Percentiles rank a stretch among this genome's conserved stretches.
Evolutionary conservation across 257 asterid genomes (phyloP).

Genomic region (Cruciata laevipes): DNA sequence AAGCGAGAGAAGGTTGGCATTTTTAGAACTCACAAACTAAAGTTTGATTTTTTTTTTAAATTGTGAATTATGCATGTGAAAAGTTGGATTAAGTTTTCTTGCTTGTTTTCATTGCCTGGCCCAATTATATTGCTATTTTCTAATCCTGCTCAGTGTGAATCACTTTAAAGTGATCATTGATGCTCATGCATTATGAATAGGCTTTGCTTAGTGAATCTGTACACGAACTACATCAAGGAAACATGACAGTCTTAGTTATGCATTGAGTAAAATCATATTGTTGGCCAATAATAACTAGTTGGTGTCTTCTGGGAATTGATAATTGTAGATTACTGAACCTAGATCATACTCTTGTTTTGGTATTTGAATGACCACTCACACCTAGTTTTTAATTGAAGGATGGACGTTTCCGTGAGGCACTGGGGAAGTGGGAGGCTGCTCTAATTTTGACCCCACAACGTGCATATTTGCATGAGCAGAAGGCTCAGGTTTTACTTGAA

Average conservation of each 20-base stretch:
- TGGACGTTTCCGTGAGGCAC: constrained; percentile 72
- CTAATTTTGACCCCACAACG: constrained; percentile 57
- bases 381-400: constrained; percentile 36
- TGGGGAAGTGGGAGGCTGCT: constrained; percentile 89
- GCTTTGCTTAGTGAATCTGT: not conserved
- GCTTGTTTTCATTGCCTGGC: not conserved
- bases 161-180: not conserved
- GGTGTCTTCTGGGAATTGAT: not conserved
- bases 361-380: not conserved
- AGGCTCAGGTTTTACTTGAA: constrained; percentile 86
- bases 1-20: not conserved
- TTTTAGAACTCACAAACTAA: not conserved
- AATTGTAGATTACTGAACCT: not conserved
- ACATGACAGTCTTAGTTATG: not conserved
- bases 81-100: not conserved
- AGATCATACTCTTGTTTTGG: too few relatives aligned
- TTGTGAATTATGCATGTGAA: not conserved
- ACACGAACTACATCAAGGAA: too few relatives aligned
- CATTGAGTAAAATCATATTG: not conserved
- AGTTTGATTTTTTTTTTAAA: not conserved
- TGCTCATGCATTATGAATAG: not conserved
- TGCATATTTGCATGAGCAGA: constrained; percentile 80
- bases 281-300: not conserved
- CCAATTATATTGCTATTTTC: not conserved
- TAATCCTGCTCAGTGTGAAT: not conserved